These are phyloP conservation scores for Gynostemma pentaphyllum DNA, from an alignment of 306 rosid species.

Conservation along the genomic window DNA sequence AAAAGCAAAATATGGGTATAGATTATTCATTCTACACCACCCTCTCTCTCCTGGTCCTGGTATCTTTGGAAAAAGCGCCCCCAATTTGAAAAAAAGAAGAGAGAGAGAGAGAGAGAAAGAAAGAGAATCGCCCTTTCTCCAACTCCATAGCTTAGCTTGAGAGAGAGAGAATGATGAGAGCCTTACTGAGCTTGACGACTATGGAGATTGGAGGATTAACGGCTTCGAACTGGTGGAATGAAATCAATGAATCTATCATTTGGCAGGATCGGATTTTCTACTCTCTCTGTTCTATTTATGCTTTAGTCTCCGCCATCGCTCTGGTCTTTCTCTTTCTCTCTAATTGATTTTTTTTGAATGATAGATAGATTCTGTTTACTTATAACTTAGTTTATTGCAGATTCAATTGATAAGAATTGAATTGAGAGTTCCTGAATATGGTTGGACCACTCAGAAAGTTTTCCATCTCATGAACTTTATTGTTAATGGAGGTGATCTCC, in stretches of 20 bases:
- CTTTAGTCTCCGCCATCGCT: constrained; percentile 70
- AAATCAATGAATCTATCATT: constrained; percentile 30
- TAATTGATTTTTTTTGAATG: too few species aligned
- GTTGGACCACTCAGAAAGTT: constrained; percentile 96
- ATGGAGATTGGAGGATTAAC: constrained; percentile 22
- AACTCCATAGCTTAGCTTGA: background rate
- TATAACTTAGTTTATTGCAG: constrained; percentile 21
- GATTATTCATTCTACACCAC: too few species aligned
- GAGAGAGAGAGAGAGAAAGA: background rate
- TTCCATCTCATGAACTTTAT: constrained; percentile 96
- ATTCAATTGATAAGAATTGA: constrained; percentile 84
- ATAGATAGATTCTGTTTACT: background rate
- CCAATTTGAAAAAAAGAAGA: too few species aligned
- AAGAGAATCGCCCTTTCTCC: constrained; percentile 1
- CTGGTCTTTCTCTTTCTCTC: constrained; percentile 28
- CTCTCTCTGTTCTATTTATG: constrained; percentile 63
- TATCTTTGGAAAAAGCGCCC: too few species aligned
- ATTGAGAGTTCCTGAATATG: constrained; percentile 85
- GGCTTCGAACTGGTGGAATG: constrained; percentile 45
- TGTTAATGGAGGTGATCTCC: constrained; percentile 81
- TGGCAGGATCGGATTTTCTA: constrained; percentile 61
- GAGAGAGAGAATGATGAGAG: constrained; percentile 25
- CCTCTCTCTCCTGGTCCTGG: too few species aligned
- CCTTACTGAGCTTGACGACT: constrained; percentile 32
- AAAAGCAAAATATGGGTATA: too few species aligned